Evolutionary conservation across 768 basidiomycete genomes (phyloP).

Genomic region (Psilocybe subaeruginosa): DNA sequence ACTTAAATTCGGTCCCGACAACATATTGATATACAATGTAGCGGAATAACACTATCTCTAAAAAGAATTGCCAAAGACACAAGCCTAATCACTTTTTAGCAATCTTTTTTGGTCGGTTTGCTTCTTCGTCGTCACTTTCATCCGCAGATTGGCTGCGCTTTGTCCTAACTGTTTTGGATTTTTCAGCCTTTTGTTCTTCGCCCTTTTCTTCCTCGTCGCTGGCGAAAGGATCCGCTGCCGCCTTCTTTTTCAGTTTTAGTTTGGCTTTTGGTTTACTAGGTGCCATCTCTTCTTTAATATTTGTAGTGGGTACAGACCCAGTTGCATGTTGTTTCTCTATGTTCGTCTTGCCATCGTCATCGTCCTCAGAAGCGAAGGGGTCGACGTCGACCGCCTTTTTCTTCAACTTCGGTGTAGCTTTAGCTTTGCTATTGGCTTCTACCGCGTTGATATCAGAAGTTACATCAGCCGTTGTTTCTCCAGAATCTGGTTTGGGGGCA

Average conservation of each 20-base stretch:
- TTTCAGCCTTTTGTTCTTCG: slow-evolving; percentile 12
- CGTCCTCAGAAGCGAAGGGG: background rate
- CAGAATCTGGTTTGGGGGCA: background rate
- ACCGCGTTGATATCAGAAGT: background rate
- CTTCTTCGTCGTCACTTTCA: slow-evolving; percentile 13
- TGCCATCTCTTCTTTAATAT: no score
- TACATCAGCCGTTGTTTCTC: slow-evolving; percentile 4
- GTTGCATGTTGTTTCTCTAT: background rate
- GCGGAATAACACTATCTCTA: background rate
- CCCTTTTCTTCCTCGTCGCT: slow-evolving; percentile 44
- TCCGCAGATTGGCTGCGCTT: slow-evolving; percentile 14
- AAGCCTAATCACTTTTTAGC: slow-evolving; percentile 4
- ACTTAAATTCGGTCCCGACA: background rate
- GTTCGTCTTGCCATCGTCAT: background rate
- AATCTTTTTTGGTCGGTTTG: slow-evolving; percentile 20
- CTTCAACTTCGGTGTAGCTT: background rate
- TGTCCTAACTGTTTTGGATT: slow-evolving; percentile 6
- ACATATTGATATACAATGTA: background rate
- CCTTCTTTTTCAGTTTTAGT: slow-evolving; percentile 45
- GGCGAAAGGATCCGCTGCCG: slow-evolving; percentile 53
- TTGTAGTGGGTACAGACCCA: no score
- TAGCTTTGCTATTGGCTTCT: background rate
- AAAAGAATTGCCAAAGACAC: background rate
- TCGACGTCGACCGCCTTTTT: background rate
- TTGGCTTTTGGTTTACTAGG: background rate